Evolutionary conservation across 345 rosid genomes (phyloP), one percentile per base, ranked within the genome.

Genomic region (Moringa oleifera): DNA sequence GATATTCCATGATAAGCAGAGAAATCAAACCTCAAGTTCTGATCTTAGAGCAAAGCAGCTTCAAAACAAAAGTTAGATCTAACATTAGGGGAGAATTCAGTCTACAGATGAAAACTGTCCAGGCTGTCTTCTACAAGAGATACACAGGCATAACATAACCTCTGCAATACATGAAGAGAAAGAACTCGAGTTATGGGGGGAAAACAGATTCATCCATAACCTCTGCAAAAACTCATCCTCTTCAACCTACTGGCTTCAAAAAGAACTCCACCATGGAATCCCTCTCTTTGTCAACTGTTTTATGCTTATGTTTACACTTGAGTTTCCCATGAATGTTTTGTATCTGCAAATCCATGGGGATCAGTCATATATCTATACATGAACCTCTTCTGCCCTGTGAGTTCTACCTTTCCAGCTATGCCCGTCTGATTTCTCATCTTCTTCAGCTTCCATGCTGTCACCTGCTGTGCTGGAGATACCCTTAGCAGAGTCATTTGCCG

Each of bases 381-480:
- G 52, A 37, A 49, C 33, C n/a, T 58, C 65, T 24, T 52, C 54
- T 2, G 46, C 2, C 28, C 45, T 53, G 25, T 58, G 63, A 67
- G 58, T 33, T 57, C 55, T 74, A 67, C 36, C 45, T 59, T 61
- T 77, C 79, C 84, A 79, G 68, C 82, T 84, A 47, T 75, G 79
- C 51, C 84, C 84, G 68, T 79, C 84, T 1, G 89, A 79, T 62
- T 67, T 73, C 68, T 79, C 85, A 37, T 79, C 79, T 18, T 73
- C 82, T n/a, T 81, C 93, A 4, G 77, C 80, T 57, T 79, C 89
- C 70, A 69, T 68, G 73, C 82, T 82, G 51, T 79, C 74, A 53
- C 51, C 83, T 61, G 75, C 75, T 20, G 79, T 63, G 28, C 68
- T 71, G 18, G 84, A 82, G 72, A 73, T 71, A n/a, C 58, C 71